Base-by-base conservation (phyloP, 495 filamentous ascomycete species). In the Aspergillus nidulans region DNA sequence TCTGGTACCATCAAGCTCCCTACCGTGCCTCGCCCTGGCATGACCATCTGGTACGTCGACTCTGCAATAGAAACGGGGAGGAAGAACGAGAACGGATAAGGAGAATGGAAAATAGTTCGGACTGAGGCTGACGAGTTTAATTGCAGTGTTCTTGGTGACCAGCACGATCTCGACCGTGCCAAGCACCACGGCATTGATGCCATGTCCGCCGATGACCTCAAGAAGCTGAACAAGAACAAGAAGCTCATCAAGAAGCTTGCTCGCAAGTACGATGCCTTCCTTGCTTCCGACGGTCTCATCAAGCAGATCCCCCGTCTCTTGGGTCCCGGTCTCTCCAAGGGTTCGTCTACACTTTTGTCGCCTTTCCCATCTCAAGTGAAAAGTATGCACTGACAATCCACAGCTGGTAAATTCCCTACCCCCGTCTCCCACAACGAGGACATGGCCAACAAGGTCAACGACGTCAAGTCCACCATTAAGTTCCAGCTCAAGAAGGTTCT, bases 211-310 rank as follows among this genome's bases (percentile, higher is more conserved):
- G 94, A 98, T 66, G 94, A 98, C 77, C 79, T 98, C 75, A 97
- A 97, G 88, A 98, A 98, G 87, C 88, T 98, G 61, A 98, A 98
- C 86, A 98, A 97, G 89, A 98, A 98, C 89, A 98, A 98, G 87
- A 98, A 98, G 86, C 85, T 98, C 65, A 97, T 98, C 87, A 98
- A 98, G 89, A 98, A 97, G 86, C 89, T 98, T 58, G 95, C 94
- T 61, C 90, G 91, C 82, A 97, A 97, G 82, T 97, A 98, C 85
- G 95, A 98, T 80, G 92, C 92, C 62, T 98, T 98, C 80, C 77
- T 98, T 69, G 87, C 94, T 70, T 97, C 92, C 70, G 94, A 98
- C 68, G 77, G 86, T 69, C 78, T 98, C 63, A 95, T 98, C 85
- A 96, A 95, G 84, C 95, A 97, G 84, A 97, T 98, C 68, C 94